Evolutionary conservation across 352 stramenopile genomes (phyloP).

Genomic region (Thraustochytrium sp.): DNA sequence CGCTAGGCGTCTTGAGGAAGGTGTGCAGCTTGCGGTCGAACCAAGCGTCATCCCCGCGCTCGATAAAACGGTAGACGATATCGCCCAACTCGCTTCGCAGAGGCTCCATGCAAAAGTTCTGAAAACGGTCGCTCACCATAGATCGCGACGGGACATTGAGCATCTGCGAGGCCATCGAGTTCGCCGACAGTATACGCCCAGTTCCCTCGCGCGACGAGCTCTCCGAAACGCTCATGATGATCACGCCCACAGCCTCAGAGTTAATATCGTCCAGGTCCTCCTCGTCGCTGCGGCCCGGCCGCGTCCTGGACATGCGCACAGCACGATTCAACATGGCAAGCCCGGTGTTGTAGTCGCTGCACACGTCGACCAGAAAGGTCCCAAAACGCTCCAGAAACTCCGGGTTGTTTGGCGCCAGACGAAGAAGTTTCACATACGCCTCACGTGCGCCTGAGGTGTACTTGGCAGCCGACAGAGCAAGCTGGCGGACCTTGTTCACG

Average conservation of each 20-base stretch:
- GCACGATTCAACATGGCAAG: background rate
- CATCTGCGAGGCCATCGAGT: background rate
- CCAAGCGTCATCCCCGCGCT: background rate
- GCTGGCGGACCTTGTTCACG: background rate
- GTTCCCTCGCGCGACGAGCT: background rate
- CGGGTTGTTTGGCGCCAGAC: background rate
- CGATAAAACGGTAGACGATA: slow-evolving; percentile 16
- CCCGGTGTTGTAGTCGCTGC: background rate
- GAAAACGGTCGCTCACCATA: background rate
- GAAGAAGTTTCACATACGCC: background rate
- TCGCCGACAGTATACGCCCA: slow-evolving; percentile 1
- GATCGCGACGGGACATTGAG: background rate
- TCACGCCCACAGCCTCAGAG: background rate
- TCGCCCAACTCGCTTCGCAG: background rate
- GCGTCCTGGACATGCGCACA: background rate
- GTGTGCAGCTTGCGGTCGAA: background rate
- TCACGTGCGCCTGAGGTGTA: background rate
- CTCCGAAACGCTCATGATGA: background rate
- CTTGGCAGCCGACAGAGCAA: background rate
- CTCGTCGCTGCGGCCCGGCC: background rate
- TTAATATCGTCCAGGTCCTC: slow-evolving; percentile 20
- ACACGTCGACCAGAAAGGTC: background rate
- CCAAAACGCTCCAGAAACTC: background rate
- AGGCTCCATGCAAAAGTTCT: slow-evolving; percentile 14
- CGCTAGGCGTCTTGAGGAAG: background rate